phyloP scores from a whole-genome alignment of 352 stramenopile genomes.

The Phytopythium vexans region DNA sequence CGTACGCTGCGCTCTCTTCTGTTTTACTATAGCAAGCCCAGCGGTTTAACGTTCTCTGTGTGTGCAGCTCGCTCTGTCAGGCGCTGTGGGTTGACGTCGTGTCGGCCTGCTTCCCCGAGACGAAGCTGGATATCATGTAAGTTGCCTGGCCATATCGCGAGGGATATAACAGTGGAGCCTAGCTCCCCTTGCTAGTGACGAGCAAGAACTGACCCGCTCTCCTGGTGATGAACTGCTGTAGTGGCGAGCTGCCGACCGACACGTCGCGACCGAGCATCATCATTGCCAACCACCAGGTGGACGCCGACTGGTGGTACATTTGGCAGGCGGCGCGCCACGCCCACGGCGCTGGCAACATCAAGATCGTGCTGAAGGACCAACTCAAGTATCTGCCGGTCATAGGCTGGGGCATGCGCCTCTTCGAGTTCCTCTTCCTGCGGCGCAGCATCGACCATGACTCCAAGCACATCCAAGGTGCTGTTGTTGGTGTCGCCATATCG shows the following conservation, averaged over 20 bases:
- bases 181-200: no score
- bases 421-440: constrained; percentile 89
- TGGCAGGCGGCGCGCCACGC: constrained; percentile 77
- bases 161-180: no score
- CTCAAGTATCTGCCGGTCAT: constrained; percentile 88
- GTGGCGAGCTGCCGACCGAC: constrained; percentile 75
- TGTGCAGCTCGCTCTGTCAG: constrained; percentile 47
- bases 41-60: constrained; percentile 3
- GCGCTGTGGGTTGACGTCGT: constrained; percentile 87
- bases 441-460: constrained; percentile 79
- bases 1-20: constrained; percentile 20
- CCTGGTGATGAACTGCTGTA: constrained; percentile 8
- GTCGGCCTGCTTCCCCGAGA: constrained; percentile 81
- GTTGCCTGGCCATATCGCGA: constrained; percentile 15
- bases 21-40: constrained; percentile 2
- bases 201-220: neutral
- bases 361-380: constrained; percentile 91
- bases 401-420: constrained; percentile 87
- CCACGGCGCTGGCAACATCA: constrained; percentile 76
- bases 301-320: constrained; percentile 93
- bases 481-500: neutral
- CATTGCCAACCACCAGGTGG: constrained; percentile 90
- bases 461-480: constrained; percentile 53
- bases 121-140: constrained; percentile 76
- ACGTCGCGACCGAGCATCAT: constrained; percentile 78